Evolutionary conservation across 805 yeast species (phyloP).

Genomic region (Candida sphagnicola): DNA sequence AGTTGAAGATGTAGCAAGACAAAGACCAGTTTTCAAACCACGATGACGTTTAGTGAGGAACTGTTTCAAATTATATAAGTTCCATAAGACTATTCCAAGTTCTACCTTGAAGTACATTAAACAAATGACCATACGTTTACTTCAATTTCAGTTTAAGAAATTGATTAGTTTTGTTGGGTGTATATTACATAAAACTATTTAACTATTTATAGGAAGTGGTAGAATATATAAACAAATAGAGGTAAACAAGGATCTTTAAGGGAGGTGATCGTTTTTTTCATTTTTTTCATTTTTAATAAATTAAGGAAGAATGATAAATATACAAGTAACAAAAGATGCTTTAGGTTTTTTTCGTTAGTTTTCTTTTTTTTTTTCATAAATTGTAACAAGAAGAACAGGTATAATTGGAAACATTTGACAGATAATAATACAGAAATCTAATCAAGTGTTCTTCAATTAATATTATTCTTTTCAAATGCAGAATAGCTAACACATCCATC

Average conservation of each 20-base stretch:
- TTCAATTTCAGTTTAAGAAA: too few species aligned
- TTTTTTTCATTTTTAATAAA: conserved; percentile 1
- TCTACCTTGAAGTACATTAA: too few species aligned
- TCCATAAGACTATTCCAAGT: too few species aligned
- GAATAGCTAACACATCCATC: background rate
- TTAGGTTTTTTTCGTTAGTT: background rate
- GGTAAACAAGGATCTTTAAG: conserved; percentile 1
- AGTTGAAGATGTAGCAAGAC: too few species aligned
- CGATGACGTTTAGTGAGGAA: too few species aligned
- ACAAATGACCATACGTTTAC: too few species aligned
- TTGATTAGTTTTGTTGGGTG: conserved; percentile 3
- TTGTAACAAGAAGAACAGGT: background rate
- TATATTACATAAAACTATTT: conserved; percentile 4
- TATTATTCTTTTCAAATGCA: background rate
- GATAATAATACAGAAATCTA: too few species aligned
- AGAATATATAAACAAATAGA: conserved; percentile 4
- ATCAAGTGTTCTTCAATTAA: background rate
- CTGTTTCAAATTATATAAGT: too few species aligned
- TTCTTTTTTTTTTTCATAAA: background rate
- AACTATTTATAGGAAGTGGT: conserved; percentile 4
- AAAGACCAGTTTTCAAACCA: too few species aligned
- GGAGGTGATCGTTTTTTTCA: background rate
- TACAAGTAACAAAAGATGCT: conserved; percentile 1
- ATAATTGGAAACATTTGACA: background rate
- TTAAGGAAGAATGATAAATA: background rate